A percentile compares a stretch with the other conserved stretches of the same genome.
Evolutionary conservation across 805 yeast species (phyloP).

Genomic region (Nakazawaea molendinolei): DNA sequence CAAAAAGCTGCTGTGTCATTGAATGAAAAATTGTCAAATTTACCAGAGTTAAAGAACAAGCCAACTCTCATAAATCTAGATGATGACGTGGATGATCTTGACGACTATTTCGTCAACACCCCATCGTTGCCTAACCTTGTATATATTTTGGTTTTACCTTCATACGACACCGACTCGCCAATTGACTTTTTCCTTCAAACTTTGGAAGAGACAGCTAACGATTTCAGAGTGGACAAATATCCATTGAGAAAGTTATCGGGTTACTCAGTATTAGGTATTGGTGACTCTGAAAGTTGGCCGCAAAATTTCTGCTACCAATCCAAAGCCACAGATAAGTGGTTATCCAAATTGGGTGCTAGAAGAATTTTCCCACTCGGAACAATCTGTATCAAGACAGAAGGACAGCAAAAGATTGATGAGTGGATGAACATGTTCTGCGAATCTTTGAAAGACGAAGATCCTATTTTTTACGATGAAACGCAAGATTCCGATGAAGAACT

Average conservation of each 20-base stretch:
- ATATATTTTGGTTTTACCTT: conserved; percentile 75
- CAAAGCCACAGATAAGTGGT: conserved; percentile 59
- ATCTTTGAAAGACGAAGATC: conserved; percentile 65
- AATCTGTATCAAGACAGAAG: conserved; percentile 70
- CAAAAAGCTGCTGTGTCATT: conserved; percentile 59
- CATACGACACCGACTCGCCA: conserved; percentile 90
- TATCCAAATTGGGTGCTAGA: conserved; percentile 81
- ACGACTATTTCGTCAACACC: conserved; percentile 66
- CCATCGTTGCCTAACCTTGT: conserved; percentile 46
- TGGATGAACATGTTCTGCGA: conserved; percentile 61
- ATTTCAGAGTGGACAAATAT: conserved; percentile 77
- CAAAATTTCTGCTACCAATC: conserved; percentile 86
- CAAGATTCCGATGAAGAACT: conserved; percentile 19
- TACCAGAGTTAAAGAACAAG: conserved; percentile 21
- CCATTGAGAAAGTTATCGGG: conserved; percentile 70
- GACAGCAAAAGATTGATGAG: conserved; percentile 50
- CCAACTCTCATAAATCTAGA: conserved; percentile 66
- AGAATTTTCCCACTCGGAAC: conserved; percentile 79
- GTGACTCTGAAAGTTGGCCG: conserved; percentile 84
- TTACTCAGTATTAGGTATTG: conserved; percentile 80
- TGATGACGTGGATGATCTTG: conserved; percentile 76
- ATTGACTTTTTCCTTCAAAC: conserved; percentile 81
- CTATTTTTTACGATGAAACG: conserved; percentile 54
- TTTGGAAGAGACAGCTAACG: conserved; percentile 72
- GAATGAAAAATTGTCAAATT: conserved; percentile 27